Percentiles rank a stretch among this genome's conserved stretches.
Evolutionary conservation across 768 basidiomycete species (phyloP).

Genomic region (Neoboletus subvelutipes): DNA sequence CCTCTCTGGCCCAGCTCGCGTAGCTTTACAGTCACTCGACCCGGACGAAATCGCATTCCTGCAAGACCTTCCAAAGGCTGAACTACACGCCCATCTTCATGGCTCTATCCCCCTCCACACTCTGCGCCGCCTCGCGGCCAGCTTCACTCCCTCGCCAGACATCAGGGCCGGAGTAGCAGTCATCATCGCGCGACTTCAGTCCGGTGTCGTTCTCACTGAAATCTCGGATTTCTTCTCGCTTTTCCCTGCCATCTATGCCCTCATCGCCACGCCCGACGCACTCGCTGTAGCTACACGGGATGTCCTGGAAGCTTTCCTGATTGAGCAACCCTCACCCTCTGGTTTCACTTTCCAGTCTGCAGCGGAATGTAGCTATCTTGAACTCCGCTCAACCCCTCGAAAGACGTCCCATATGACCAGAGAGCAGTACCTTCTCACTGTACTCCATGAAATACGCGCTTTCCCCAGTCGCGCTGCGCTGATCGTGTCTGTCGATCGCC

Average conservation of each 20-base stretch:
- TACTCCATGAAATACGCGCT: slow-evolving; percentile 63
- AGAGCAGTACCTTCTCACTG: slow-evolving; percentile 58
- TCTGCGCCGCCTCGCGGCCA: slow-evolving; percentile 59
- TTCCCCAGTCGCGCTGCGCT: slow-evolving; percentile 56
- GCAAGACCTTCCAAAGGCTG: slow-evolving; percentile 69
- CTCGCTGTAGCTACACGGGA: slow-evolving; percentile 57
- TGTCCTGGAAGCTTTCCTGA: slow-evolving; percentile 66
- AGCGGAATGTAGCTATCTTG: slow-evolving; percentile 69
- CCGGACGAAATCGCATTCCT: slow-evolving; percentile 57
- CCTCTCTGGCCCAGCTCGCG: slow-evolving; percentile 36
- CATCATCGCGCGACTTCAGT: slow-evolving; percentile 42
- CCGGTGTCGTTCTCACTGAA: slow-evolving; percentile 44
- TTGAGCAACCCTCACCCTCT: slow-evolving; percentile 18
- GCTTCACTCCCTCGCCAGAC: slow-evolving; percentile 30
- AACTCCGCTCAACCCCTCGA: slow-evolving; percentile 81
- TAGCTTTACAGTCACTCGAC: slow-evolving; percentile 55
- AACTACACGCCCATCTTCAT: slow-evolving; percentile 84
- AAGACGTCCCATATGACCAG: slow-evolving; percentile 56
- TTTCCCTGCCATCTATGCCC: slow-evolving; percentile 76
- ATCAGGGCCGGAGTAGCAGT: slow-evolving; percentile 39
- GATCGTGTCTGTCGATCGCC: slow-evolving; percentile 75
- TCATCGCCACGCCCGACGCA: slow-evolving; percentile 60
- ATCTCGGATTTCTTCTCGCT: slow-evolving; percentile 73
- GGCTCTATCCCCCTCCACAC: slow-evolving; percentile 73
- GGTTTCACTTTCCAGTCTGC: slow-evolving; percentile 32